Evolutionary conservation across 306 rosid species (phyloP), one percentile per base, ranked within the genome.

Genomic region (Alnus glutinosa): DNA sequence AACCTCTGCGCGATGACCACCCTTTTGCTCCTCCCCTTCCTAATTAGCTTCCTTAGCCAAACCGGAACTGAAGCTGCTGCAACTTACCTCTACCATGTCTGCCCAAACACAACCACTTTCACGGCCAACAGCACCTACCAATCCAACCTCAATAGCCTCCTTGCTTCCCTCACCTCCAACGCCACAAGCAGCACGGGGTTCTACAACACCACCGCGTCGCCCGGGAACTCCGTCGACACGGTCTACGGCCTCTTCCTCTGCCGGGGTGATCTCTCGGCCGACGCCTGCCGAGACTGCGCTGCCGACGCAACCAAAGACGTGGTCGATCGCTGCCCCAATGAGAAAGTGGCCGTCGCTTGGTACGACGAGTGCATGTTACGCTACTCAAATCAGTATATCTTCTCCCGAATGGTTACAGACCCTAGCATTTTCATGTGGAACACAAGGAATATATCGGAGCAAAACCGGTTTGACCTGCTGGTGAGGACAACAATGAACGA

Each of bases 171-270:
- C 23, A 9, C 58, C 58, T 54, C 58, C 58, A 16, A 54, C 58
- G 23, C 58, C 58, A 54, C n/a, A 7, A 16, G 7, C 6, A 23
- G 28, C 58, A 15, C 19, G 7, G 58, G 19, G 1, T 15, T 78
- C 88, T 87, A 58, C 79, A 79, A 73, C 64, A 78, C 82, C 79
- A 73, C 90, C 58, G 23, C 86, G 88, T 16, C 23, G 19, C 2
- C 58, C 7, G n/a, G n/a, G 81, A 81, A 82, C 12, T 2, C 84
- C 0, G 52, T 73, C 3, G 7, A 76, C 84, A 7, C 70, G 6
- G 86, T 81, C 39, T 79, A 81, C 63, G 90, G 88, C 78, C 86
- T 87, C 80, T 87, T 52, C 80, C 79, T 87, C 84, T 88, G 89
- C 82, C 86, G 89, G 1, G 88, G 86, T 0, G 91, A 86, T 30